Percentiles rank a stretch among this genome's conserved stretches.
Conservation (phyloP, 2,329 filamentous ascomycete species). For the Plenodomus biglobosus region DNA sequence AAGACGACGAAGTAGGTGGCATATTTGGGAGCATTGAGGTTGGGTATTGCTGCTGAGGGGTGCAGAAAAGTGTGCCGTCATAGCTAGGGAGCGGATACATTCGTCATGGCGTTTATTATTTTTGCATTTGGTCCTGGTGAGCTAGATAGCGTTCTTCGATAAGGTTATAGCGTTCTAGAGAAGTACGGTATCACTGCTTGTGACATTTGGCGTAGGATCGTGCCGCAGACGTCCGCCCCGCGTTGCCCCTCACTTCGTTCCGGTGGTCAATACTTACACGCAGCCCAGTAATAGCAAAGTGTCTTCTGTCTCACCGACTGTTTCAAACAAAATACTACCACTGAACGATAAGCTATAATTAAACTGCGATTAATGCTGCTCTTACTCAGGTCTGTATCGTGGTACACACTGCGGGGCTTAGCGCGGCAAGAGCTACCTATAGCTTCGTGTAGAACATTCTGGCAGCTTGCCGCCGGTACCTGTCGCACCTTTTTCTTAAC, state of each 20-base stretch:
- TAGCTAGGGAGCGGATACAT: not conserved
- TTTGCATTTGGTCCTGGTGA: not conserved
- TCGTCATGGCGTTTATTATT: not conserved
- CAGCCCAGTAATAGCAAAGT: too few species aligned
- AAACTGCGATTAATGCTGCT: too few species aligned
- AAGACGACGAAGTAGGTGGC: constrained; percentile 2
- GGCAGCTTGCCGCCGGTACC: not conserved
- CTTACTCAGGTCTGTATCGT: not conserved
- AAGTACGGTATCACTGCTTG: not conserved
- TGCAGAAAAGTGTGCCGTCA: constrained; percentile 9
- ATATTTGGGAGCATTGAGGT: not conserved
- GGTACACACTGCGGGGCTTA: not conserved
- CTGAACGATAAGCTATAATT: too few species aligned
- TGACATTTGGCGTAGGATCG: too few species aligned
- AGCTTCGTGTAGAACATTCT: not conserved
- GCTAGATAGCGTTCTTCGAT: not conserved
- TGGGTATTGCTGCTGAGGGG: constrained; percentile 2
- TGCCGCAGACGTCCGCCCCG: constrained; percentile 17
- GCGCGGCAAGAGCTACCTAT: not conserved
- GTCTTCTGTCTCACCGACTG: too few species aligned
- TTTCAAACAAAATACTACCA: too few species aligned
- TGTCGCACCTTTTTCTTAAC: not conserved
- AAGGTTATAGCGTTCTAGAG: not conserved
- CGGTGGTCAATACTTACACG: not conserved
- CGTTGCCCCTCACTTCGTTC: constrained; percentile 28